A percentile compares a stretch with the other conserved stretches of the same genome.
phyloP scores from a whole-genome alignment of 2,329 filamentous ascomycete species.

The Cryphonectria nitschkei region DNA sequence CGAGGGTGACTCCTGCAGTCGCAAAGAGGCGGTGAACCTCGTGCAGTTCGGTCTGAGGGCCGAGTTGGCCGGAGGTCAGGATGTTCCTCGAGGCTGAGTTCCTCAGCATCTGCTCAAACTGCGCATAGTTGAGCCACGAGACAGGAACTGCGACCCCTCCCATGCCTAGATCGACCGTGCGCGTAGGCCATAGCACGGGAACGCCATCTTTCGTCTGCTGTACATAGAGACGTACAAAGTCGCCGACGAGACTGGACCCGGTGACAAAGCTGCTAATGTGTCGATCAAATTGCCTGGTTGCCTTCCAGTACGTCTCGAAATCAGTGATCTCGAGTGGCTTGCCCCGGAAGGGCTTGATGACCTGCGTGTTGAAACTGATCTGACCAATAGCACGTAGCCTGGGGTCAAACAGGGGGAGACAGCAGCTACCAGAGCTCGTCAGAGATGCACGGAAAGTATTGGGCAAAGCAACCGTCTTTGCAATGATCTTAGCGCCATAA shows the following conservation, averaged over 20 bases:
- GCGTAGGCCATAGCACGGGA: slow-evolving; percentile 84
- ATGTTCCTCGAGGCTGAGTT: slow-evolving; percentile 47
- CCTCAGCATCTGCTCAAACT: slow-evolving; percentile 64
- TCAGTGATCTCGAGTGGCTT: slow-evolving; percentile 95
- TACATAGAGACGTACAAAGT: slow-evolving; percentile 89
- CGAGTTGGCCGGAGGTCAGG: slow-evolving; percentile 55
- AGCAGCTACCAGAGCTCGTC: slow-evolving; percentile 79
- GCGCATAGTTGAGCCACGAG: slow-evolving; percentile 73
- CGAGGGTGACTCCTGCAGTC: slow-evolving; percentile 76
- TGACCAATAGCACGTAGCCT: slow-evolving; percentile 89
- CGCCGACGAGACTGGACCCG: slow-evolving; percentile 92
- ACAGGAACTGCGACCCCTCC: slow-evolving; percentile 77
- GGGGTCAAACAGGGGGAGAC: slow-evolving; percentile 89
- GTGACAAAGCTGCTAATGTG: slow-evolving; percentile 88
- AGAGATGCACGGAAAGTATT: slow-evolving; percentile 78
- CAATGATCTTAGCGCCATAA: slow-evolving; percentile 96
- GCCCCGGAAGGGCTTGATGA: slow-evolving; percentile 94
- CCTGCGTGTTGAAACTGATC: slow-evolving; percentile 91
- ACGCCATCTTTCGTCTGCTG: slow-evolving; percentile 88
- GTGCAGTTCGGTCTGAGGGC: slow-evolving; percentile 36
- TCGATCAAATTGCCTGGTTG: slow-evolving; percentile 88
- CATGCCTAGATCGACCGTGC: slow-evolving; percentile 73
- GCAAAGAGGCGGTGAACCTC: slow-evolving; percentile 74
- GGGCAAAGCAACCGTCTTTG: slow-evolving; percentile 89
- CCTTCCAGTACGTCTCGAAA: slow-evolving; percentile 99